Evolutionary conservation across 768 basidiomycete genomes (phyloP).

Genomic region (Calocybe indica): DNA sequence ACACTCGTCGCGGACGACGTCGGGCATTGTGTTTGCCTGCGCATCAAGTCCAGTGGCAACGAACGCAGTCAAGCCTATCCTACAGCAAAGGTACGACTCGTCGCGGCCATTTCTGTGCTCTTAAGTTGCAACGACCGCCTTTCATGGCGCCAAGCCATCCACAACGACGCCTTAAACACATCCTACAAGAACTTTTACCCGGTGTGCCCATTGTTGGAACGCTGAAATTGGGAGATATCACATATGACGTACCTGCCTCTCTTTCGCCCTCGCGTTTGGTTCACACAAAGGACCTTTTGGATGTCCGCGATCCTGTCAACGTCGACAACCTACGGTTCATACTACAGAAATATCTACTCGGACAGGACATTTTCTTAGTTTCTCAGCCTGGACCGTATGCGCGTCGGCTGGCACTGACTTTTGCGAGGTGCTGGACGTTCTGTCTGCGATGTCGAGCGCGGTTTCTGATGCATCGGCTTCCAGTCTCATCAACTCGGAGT

Average conservation of each 20-base stretch:
- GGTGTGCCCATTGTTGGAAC: conserved; percentile 41
- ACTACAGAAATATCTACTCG: conserved; percentile 62
- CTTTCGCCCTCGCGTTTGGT: conserved; percentile 41
- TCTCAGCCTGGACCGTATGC: conserved; percentile 68
- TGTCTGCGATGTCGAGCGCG: not conserved
- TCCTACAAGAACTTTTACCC: conserved; percentile 39
- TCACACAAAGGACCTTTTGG: conserved; percentile 38
- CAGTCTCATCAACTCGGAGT: conserved; percentile 60
- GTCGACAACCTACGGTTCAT: conserved; percentile 57
- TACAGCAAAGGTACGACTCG: too few species aligned
- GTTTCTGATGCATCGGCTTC: not conserved
- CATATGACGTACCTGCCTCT: conserved; percentile 48
- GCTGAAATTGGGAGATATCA: conserved; percentile 50
- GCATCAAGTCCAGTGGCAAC: too few species aligned
- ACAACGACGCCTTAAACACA: conserved; percentile 41
- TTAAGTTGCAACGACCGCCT: too few species aligned
- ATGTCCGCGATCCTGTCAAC: conserved; percentile 46
- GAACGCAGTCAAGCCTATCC: too few species aligned
- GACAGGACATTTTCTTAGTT: conserved; percentile 62
- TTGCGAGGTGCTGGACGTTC: conserved; percentile 39
- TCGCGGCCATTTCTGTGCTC: too few species aligned
- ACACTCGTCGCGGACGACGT: too few species aligned
- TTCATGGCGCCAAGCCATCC: conserved; percentile 23
- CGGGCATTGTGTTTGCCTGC: too few species aligned
- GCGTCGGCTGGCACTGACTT: conserved; percentile 53